Conservation (phyloP, 192 early-diverging fungal species). For the Gaertneriomyces semiglobifer region DNA sequence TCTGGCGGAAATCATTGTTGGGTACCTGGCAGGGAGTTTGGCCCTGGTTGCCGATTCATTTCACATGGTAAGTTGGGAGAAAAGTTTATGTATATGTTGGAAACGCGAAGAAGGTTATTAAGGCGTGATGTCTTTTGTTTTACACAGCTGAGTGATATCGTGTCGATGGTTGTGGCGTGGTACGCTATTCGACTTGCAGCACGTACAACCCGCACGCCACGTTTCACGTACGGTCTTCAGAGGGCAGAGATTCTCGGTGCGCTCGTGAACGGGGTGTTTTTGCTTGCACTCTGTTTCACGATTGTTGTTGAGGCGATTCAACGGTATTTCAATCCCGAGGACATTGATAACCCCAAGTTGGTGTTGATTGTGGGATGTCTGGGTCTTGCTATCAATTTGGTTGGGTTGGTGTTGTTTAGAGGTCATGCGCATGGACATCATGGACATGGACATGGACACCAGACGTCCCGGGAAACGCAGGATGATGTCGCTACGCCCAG, state of each 20-base stretch:
- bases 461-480: too few relatives aligned
- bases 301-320: slow-evolving; percentile 84
- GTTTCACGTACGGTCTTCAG: slow-evolving; percentile 85
- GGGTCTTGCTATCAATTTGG: slow-evolving; percentile 73
- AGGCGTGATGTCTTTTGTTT: neutral
- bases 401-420: slow-evolving; percentile 81
- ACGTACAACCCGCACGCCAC: slow-evolving; percentile 22
- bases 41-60: slow-evolving; percentile 88
- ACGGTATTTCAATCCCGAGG: slow-evolving; percentile 69
- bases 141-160: slow-evolving; percentile 32
- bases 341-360: slow-evolving; percentile 65
- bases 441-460: too few relatives aligned
- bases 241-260: slow-evolving; percentile 90
- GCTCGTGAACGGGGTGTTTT: slow-evolving; percentile 84
- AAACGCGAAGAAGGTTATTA: too few relatives aligned
- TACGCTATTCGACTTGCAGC: slow-evolving; percentile 58
- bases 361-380: slow-evolving; percentile 76
- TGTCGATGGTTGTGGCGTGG: slow-evolving; percentile 67
- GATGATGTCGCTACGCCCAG: too few relatives aligned
- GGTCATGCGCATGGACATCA: slow-evolving; percentile 26
- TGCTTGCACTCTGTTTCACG: slow-evolving; percentile 88
- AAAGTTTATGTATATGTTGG: too few relatives aligned
- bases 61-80: slow-evolving; percentile 64
- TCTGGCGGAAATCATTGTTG: slow-evolving; percentile 75
- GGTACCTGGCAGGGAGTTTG: slow-evolving; percentile 70